Percentiles rank a stretch among this genome's conserved stretches.
Conservation (phyloP, 306 rosid genomes). For the Cucumis sativus region DNA sequence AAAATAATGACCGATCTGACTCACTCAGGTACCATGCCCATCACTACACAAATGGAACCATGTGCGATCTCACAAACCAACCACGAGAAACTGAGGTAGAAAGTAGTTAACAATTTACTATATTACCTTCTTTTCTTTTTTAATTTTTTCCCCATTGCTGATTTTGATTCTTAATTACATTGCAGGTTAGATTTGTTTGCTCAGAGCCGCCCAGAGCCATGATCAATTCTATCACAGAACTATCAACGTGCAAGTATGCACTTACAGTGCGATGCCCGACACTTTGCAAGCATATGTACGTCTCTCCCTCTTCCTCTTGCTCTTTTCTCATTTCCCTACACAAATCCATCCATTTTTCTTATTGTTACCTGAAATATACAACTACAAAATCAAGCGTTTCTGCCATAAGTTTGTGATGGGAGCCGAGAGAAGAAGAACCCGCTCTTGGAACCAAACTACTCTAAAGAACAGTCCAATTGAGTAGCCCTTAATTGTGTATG, state of each 20-base stretch:
- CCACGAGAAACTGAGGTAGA: slow-evolving; percentile 90
- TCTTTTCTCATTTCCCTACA: background rate
- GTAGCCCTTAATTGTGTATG: background rate
- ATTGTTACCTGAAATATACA: background rate
- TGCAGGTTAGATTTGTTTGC: slow-evolving; percentile 91
- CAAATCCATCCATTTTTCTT: background rate
- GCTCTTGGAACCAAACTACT: background rate
- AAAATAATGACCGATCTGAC: slow-evolving; percentile 11
- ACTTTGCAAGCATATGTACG: slow-evolving; percentile 90
- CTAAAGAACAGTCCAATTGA: background rate
- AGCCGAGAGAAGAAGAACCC: background rate
- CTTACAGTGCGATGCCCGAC: slow-evolving; percentile 78
- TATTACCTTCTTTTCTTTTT: background rate
- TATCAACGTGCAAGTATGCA: slow-evolving; percentile 96
- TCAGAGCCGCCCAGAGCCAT: slow-evolving; percentile 66
- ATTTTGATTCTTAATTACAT: background rate
- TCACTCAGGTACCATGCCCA: slow-evolving; percentile 74
- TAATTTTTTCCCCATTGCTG: background rate
- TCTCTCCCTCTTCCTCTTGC: slow-evolving; percentile 14
- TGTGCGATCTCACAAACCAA: slow-evolving; percentile 77
- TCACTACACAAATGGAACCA: slow-evolving; percentile 80
- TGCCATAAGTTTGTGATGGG: background rate
- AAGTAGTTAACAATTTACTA: background rate
- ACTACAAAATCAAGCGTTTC: background rate
- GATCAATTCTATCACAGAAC: slow-evolving; percentile 85